Evolutionary conservation across 2,329 filamentous ascomycete species (phyloP).

Genomic region (Fusarium abutilonis): DNA sequence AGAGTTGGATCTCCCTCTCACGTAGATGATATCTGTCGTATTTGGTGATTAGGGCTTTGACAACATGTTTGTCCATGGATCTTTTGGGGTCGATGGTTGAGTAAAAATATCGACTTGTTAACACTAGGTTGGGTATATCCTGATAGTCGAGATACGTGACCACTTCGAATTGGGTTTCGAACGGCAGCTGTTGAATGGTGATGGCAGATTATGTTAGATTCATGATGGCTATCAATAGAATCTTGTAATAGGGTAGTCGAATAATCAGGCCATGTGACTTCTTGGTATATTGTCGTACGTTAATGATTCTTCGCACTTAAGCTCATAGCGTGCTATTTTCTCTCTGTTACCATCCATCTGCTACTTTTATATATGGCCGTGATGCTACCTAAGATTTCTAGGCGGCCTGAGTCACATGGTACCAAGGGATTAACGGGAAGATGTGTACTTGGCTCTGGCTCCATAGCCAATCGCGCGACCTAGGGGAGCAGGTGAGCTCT

Average conservation of each 20-base stretch:
- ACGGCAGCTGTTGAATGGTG: constrained; percentile 27
- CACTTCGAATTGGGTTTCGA: constrained; percentile 33
- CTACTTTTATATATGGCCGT: background rate
- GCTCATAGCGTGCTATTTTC: too few species aligned
- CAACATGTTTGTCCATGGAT: background rate
- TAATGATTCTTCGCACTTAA: too few species aligned
- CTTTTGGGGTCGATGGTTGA: constrained; percentile 7
- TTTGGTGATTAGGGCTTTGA: constrained; percentile 4
- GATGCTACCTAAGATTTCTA: background rate
- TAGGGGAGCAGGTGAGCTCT: too few species aligned
- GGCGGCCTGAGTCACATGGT: constrained; percentile 21
- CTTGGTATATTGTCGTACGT: too few species aligned
- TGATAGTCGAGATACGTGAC: constrained; percentile 14
- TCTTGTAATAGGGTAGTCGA: background rate
- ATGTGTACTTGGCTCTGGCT: too few species aligned
- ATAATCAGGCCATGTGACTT: background rate
- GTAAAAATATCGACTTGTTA: constrained; percentile 28
- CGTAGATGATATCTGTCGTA: constrained; percentile 7
- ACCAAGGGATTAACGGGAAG: too few species aligned
- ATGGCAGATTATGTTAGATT: background rate
- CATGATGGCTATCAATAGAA: constrained; percentile 8
- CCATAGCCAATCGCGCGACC: too few species aligned
- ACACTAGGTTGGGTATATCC: constrained; percentile 16
- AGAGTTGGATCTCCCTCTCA: constrained; percentile 2
- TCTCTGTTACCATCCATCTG: background rate